Evolutionary conservation across 106 monocot species (phyloP), one percentile per base, ranked within the genome.

Genomic region (Agapanthus africanus): DNA sequence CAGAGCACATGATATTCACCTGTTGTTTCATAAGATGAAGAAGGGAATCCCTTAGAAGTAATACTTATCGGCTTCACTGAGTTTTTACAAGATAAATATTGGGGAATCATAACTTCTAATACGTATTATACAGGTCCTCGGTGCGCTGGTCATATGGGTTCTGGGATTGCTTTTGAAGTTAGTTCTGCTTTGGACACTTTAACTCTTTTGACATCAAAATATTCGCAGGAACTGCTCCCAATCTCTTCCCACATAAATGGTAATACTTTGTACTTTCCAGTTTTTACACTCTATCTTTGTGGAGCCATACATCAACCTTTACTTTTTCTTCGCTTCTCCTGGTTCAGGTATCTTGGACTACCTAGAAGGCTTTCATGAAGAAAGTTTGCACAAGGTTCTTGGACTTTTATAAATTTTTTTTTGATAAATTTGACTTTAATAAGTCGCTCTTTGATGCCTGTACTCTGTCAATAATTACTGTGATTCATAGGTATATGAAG

Each of bases 61-160:
- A 54, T 26, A 54, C 9, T 26, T 23, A 54, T 7, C 9, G 25
- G 7, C 52, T 30, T 54, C 25, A 6, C 54, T 6, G 8, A 57
- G 30, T 30, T 14, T 30, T 0, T 31, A 4, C 14, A 57, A 14
- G 56, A 57, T 31, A 57, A 30, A n/a, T n/a, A n/a, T n/a, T n/a
- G n/a, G n/a, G n/a, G n/a, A n/a, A n/a, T 62, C 7, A 35, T 14
- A 61, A 71, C 54, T 40, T 49, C 14, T 67, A 1, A 35, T 37
- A 4, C 26, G 65, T 70, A 61, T 59, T 54, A 37, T 19, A 37
- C 16, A 97, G 97, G 74, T 97, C 28, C 70, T 97, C 42, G 91
- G 91, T 80, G 73, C 86, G 47, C 76, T 97, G 38, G 78, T 97
- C 97, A 92, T 83, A 84, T 97, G 60, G 97, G 97, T 69, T 88